A percentile compares a stretch with the other conserved stretches of the same genome.
These are phyloP conservation scores for Ustilago crameri DNA, from an alignment of 1,284 basidiomycete species.

Conservation along the genomic window DNA sequence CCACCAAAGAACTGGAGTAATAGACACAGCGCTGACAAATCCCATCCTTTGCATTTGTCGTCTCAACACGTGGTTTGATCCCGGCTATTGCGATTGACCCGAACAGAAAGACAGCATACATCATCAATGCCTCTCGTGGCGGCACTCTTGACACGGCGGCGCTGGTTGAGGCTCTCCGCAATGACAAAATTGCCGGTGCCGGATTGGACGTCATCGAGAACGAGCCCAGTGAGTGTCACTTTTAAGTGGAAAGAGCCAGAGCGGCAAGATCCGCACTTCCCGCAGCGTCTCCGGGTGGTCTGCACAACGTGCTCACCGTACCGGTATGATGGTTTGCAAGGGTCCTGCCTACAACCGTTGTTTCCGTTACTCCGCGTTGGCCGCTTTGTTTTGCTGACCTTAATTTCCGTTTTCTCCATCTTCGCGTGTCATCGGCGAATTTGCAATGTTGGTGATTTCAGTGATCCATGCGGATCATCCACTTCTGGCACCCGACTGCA, in stretches of 20 bases:
- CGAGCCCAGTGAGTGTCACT: constrained; percentile 74
- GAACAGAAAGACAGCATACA: constrained; percentile 42
- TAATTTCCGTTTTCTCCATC: constrained; percentile 1
- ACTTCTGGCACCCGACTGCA: constrained; percentile 71
- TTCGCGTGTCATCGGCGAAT: not conserved
- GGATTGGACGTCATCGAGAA: constrained; percentile 93
- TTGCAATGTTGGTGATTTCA: constrained; percentile 1
- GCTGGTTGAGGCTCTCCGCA: constrained; percentile 80
- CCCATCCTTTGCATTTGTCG: too few relatives aligned
- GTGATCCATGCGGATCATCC: constrained; percentile 79
- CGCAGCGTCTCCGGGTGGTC: not conserved
- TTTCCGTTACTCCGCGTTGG: constrained; percentile 14
- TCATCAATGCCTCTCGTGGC: constrained; percentile 68
- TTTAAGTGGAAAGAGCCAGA: constrained; percentile 16
- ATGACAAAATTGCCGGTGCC: constrained; percentile 86
- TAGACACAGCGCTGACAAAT: constrained; percentile 18
- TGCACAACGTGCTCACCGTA: too few relatives aligned
- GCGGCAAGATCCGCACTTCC: constrained; percentile 23
- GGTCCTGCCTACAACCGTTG: not conserved
- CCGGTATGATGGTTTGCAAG: not conserved
- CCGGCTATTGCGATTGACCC: not conserved
- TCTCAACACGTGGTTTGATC: not conserved
- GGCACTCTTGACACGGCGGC: constrained; percentile 84
- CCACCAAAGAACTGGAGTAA: not conserved
- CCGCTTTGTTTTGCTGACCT: constrained; percentile 6